Percentiles rank a stretch among this genome's conserved stretches.
Evolutionary conservation across 192 early-diverging fungal genomes (phyloP).

Genomic region (Fimicolochytrium jonesii): DNA sequence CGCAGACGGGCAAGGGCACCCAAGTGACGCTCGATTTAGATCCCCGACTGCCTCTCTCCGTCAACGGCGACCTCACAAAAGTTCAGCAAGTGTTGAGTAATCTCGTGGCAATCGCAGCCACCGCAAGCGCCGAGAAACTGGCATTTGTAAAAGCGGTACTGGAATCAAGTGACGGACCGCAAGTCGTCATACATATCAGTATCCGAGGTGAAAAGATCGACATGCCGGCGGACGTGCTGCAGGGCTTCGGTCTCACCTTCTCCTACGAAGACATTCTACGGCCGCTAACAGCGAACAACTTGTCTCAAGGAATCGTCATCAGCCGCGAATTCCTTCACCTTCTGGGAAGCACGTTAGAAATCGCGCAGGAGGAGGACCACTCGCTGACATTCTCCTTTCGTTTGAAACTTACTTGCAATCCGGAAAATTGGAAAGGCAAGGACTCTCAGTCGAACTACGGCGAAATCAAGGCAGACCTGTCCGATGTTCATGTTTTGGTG

Average conservation of each 20-base stretch:
- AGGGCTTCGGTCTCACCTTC: slow-evolving; percentile 9
- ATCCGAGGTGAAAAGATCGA: slow-evolving; percentile 3
- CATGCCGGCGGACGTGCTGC: not conserved
- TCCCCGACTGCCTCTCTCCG: not conserved
- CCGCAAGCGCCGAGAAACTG: not conserved
- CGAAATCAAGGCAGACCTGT: not conserved
- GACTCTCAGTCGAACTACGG: not conserved
- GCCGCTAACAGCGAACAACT: slow-evolving; percentile 3
- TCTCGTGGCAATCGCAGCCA: slow-evolving; percentile 10
- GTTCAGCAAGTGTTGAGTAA: slow-evolving; percentile 19
- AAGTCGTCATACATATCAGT: not conserved
- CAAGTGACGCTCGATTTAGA: slow-evolving; percentile 9
- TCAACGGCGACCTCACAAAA: slow-evolving; percentile 22
- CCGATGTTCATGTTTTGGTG: not conserved
- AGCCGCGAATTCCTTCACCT: slow-evolving; percentile 10
- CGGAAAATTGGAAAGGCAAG: not conserved
- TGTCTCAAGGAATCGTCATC: slow-evolving; percentile 18
- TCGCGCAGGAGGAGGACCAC: not conserved
- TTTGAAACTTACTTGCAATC: slow-evolving; percentile 4
- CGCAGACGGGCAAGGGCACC: not conserved
- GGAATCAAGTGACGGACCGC: not conserved
- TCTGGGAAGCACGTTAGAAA: slow-evolving; percentile 2
- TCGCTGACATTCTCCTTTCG: not conserved
- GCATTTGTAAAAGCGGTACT: slow-evolving; percentile 1
- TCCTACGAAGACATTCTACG: slow-evolving; percentile 11